These are phyloP conservation scores for Dillenia suffruticosa DNA, from an alignment of 164 flowering plant genomes.

Conservation along the genomic window DNA sequence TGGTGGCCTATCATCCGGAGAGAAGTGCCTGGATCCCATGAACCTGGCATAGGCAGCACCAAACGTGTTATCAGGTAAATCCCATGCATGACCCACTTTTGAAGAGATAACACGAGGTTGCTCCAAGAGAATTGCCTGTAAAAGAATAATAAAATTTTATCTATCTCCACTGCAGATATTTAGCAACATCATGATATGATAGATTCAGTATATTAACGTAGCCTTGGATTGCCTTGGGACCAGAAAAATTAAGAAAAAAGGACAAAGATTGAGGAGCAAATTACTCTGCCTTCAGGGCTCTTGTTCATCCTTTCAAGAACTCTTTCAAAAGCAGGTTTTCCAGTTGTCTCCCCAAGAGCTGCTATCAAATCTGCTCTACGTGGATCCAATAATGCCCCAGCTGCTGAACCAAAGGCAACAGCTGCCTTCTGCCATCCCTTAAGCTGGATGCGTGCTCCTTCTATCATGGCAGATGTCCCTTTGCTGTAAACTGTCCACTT, in stretches of 20 bases:
- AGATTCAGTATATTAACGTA: too few species aligned
- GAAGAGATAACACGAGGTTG: conserved; percentile 83
- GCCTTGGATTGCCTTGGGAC: too few species aligned
- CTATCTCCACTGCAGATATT: too few species aligned
- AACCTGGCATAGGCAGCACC: conserved; percentile 95
- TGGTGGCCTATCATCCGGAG: conserved; percentile 94
- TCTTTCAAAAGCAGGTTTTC: conserved; percentile 83
- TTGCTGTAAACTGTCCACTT: too few species aligned
- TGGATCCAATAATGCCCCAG: conserved; percentile 84
- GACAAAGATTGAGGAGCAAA: not conserved
- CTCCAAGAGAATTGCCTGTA: conserved; percentile 71
- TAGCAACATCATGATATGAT: too few species aligned
- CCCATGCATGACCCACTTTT: conserved; percentile 85
- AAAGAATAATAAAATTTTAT: not conserved
- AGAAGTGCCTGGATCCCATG: conserved; percentile 95
- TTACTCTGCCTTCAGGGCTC: conserved; percentile 79
- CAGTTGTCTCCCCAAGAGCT: conserved; percentile 96
- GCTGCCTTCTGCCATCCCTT: conserved; percentile 89
- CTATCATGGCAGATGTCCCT: conserved; percentile 27
- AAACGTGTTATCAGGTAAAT: conserved; percentile 81
- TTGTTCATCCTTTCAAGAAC: conserved; percentile 81
- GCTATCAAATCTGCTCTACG: conserved; percentile 91
- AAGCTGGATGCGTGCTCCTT: conserved; percentile 48
- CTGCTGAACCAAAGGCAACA: conserved; percentile 83
- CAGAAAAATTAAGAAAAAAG: not conserved